Evolutionary conservation across 345 rosid species (phyloP).

Genomic region (Trapa bicornis): DNA sequence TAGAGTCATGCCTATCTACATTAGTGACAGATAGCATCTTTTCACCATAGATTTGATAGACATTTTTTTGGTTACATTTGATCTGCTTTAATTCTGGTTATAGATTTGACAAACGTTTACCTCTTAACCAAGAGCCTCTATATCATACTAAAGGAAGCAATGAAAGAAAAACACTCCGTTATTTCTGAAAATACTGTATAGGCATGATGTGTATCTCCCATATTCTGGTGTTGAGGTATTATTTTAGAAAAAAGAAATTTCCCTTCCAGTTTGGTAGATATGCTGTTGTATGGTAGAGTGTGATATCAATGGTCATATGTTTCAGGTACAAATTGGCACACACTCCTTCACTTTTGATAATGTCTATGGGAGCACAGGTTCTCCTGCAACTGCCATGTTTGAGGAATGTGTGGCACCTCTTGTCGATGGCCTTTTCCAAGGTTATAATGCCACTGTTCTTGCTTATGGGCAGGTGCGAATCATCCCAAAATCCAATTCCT

Average conservation of each 20-base stretch:
- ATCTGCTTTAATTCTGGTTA: not conserved
- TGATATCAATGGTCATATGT: not conserved
- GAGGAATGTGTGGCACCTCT: slow-evolving; percentile 80
- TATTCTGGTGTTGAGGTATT: not conserved
- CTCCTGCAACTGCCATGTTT: slow-evolving; percentile 75
- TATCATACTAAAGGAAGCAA: not conserved
- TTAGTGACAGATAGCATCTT: not conserved
- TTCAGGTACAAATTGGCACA: slow-evolving; percentile 86
- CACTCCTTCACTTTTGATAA: slow-evolving; percentile 97
- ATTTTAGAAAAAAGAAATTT: not conserved
- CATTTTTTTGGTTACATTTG: not conserved
- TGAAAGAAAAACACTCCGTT: not conserved
- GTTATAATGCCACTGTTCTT: slow-evolving; percentile 97
- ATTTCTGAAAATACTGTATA: not conserved
- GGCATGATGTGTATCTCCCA: not conserved
- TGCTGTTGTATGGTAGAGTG: not conserved
- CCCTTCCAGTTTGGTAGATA: not conserved
- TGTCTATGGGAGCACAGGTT: slow-evolving; percentile 80
- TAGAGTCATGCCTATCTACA: not conserved
- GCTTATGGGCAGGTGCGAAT: slow-evolving; percentile 93
- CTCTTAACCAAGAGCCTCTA: not conserved
- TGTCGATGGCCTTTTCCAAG: slow-evolving; percentile 92
- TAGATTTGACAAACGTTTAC: not conserved
- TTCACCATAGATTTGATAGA: not conserved
- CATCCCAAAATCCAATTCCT: slow-evolving; percentile 3